Percentiles rank a stretch among this genome's conserved stretches.
Conservation (phyloP, 2,329 filamentous ascomycete species). For the Colletotrichum falcatum region DNA sequence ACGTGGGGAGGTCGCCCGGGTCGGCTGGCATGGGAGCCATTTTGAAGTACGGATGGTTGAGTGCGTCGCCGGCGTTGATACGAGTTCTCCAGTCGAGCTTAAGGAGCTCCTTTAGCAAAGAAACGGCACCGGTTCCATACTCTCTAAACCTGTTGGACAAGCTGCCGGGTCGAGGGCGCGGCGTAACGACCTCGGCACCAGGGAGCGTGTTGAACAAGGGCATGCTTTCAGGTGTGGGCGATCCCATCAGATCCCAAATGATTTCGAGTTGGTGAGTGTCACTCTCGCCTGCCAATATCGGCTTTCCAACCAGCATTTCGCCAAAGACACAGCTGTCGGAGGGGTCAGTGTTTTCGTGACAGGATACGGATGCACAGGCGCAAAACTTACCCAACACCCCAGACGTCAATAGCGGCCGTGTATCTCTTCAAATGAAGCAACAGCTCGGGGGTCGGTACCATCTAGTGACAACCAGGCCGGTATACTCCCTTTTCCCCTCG, state of each 20-base stretch:
- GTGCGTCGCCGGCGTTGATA: slow-evolving; percentile 92
- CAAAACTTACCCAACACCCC: slow-evolving; percentile 87
- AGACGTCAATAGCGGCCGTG: slow-evolving; percentile 98
- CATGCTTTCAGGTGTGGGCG: slow-evolving; percentile 91
- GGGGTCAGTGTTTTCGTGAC: slow-evolving; percentile 42
- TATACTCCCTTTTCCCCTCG: slow-evolving; percentile 90
- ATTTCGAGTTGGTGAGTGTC: slow-evolving; percentile 91
- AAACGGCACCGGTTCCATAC: slow-evolving; percentile 78
- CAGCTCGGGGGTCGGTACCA: slow-evolving; percentile 98
- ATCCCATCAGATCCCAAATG: slow-evolving; percentile 93
- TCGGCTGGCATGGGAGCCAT: slow-evolving; percentile 81
- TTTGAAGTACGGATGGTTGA: slow-evolving; percentile 93
- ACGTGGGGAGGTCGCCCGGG: slow-evolving; percentile 88
- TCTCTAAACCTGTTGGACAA: slow-evolving; percentile 81
- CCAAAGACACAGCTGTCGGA: slow-evolving; percentile 88
- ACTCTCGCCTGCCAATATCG: slow-evolving; percentile 90
- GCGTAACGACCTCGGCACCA: slow-evolving; percentile 79
- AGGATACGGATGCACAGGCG: slow-evolving; percentile 11
- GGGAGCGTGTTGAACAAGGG: slow-evolving; percentile 88
- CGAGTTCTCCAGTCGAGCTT: slow-evolving; percentile 89
- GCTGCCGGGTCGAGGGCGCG: slow-evolving; percentile 72
- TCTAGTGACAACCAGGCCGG: slow-evolving; percentile 93
- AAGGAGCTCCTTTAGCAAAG: slow-evolving; percentile 83
- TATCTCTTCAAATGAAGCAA: slow-evolving; percentile 89
- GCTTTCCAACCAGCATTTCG: slow-evolving; percentile 95